Base-by-base conservation (phyloP, 164 flowering plant species). In the Umbilicus rupestris region DNA sequence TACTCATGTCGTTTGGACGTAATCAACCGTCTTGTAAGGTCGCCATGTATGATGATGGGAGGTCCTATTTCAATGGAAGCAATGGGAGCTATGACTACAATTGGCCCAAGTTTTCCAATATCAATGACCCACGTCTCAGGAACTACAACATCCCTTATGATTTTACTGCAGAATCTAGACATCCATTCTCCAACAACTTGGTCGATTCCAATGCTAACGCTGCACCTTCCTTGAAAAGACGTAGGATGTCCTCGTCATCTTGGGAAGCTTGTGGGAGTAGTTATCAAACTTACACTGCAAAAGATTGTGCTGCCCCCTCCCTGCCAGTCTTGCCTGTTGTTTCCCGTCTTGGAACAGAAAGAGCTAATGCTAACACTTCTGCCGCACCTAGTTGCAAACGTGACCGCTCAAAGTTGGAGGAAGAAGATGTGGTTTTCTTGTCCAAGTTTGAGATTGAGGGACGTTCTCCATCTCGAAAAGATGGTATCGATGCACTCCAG, bases 391-490 rank as follows among this genome's bases (percentile, higher is more conserved):
- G 82, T 30, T 68, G 70, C 49, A 90, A 90, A 70, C 85, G 87
- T 29, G 87, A 78, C 62, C 78, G 85, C 20, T 76, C 83, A 26
- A 63, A 63, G 45, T 63, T 81, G 71, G 96, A 90, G 29, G 95
- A 84, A 46, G 93, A 79, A 66, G 87, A 82, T 31, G 73, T 78
- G 14, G 76, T 73, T 9, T 90, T 93, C 64, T 72, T 91, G 87
- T 87, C 98, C 2, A 84, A 80, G 76, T 89, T 86, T 66, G 97
- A 93, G 70, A 89, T 93, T 50, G 98, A 93, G 80, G 82, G 82
- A 71, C 70, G 71, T 70, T 93, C 98, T 10, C 98, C 98, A 0
- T 93, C 98, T 2, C 86, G 96, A 64, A 93, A 87, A 77, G 98
- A 94, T 79, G 98, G 98, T 12, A 94, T 94, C 71, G 98, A 91